Evolutionary conservation across 1,139 yeast species (phyloP), one percentile per base, ranked within the genome.

Genomic region (Lodderomyces beijingensis): DNA sequence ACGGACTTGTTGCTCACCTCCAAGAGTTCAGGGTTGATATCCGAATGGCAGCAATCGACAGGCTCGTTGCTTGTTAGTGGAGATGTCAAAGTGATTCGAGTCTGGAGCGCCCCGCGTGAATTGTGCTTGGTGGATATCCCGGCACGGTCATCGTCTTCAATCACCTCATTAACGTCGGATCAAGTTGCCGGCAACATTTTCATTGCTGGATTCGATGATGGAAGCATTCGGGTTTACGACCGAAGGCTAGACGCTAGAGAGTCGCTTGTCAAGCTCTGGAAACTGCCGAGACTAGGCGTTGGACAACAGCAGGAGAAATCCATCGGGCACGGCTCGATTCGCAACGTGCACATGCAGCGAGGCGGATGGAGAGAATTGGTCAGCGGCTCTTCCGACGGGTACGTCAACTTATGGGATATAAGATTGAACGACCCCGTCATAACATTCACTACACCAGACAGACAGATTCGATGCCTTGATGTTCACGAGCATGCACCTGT

Each of bases 61-160:
- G 99, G 99, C 0, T 78, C 95, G 1, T 62, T 91, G 28, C 62
- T 91, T 34, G 96, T 87, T 1, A 89, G 96, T 34, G 99, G 99
- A 30, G 98, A 91, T 62, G 95, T 87, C 8, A 86, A 89, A 45
- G 79, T 88, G 19, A 87, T 91, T 33, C 67, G 95, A 39, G 70
- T 89, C 1, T 91, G 98, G 98, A 98, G 91, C 60, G 97, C 97
- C 0, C 94, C 95, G 12, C 69, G 96, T 27, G 99, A 91, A 52
- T 66, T 84, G 35, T 83, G 96, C 52, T 68, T 85, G 33, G 77
- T 77, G 18, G 96, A 89, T 50, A 82, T 91, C 32, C 96, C 97
- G 0, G 94, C 95, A 0, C 70, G 96, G 38, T 85, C 96, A 0
- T 79, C 95, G 0, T 79, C 93, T n/a, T 79, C 93, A 9, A 83